Base-by-base conservation (phyloP, 2,329 filamentous ascomycete genomes). In the Bimuria novae-zelandiae region DNA sequence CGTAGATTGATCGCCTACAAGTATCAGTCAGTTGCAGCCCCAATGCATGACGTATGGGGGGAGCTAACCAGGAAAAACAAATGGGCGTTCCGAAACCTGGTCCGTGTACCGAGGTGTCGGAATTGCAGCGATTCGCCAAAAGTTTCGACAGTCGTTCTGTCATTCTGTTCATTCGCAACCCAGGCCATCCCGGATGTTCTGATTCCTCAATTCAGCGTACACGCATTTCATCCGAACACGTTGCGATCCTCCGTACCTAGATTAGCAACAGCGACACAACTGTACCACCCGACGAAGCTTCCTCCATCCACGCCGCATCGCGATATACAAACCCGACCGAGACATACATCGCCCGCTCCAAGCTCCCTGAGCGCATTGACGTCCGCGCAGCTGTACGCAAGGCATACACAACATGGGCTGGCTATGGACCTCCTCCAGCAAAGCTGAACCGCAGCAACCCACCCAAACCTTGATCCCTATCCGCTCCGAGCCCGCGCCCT, bases 351-450 rank as follows among this genome's bases (percentile, higher is more conserved):
- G 52, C 21, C 37, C 23, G 23, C 22, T 14, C n/a, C 23, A 14
- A 19, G 11, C 19, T n/a, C n/a, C n/a, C n/a, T n/a, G n/a, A n/a
- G n/a, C n/a, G n/a, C n/a, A n/a, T n/a, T n/a, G 19, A 43, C 23
- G 10, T 11, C 23, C 14, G 27, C 25, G 16, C 12, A 25, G 7
- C 37, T 8, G 21, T 14, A 30, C 6, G 32, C 23, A 49, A 37
- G 7, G 21, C 22, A 27, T 36, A 55, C 25, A 30, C 41, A 47
- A 27, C 12, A 80, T 80, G 78, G 77, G 76, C 56, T 81, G 79
- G 79, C 49, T 43, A 33, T 64, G 68, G 71, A 40, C 61, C 59
- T 46, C 55, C n/a, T 52, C 36, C 51, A 52, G 39, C 56, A 51
- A 47, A 52, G 39, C 66, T 53, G 59, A 59, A 40, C 55, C 59